Base-by-base conservation (phyloP, 768 basidiomycete species). In the Boletales sp. region DNA sequence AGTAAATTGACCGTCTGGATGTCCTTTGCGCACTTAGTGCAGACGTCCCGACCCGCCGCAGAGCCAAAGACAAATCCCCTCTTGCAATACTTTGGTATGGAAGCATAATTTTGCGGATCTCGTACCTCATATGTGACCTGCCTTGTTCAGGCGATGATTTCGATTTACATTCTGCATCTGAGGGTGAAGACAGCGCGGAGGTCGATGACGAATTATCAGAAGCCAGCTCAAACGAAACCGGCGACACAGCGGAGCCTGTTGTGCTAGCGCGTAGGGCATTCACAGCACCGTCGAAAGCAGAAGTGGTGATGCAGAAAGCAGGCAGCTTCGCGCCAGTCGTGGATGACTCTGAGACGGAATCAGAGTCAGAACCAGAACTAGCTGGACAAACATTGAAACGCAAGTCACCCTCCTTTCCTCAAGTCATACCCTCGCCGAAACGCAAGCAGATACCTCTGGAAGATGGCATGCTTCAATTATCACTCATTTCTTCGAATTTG, bases 121-220 rank as follows among this genome's bases (percentile, higher is more conserved):
- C 15, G 35, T 17, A 0, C 25, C 25, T 5, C 5, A 32, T 12
- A 21, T 30, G 8, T 34, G 34, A 34, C 18, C 44, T 14, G 8
- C 14, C 49, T 34, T 18, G 2, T 57, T 41, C 50, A 73, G 76
- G 64, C 8, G 59, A 70, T 50, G 70, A 75, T 39, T 56, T 83
- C 35, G 75, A 74, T 35, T 58, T 82, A 15, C 76, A 79, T 30
- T 81, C 81, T 25, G 81, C 74, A 18, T 78, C 76, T 8, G 80
- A 81, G 55, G 63, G 68, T 15, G 67, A 66, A 4, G 58, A 61
- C 35, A 34, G 0, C 8, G 46, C 54, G 32, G 62, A 55, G 8
- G 58, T 57, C 8, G 57, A 51, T 8, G 67, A 61, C 17, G 57
- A 61, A 4, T 55, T 52, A 8, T 48, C 54, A 5, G 57, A 60